Percentiles rank a stretch among this genome's conserved stretches.
phyloP scores from a whole-genome alignment of 352 stramenopile genomes.

The Blastocystis sp. region DNA sequence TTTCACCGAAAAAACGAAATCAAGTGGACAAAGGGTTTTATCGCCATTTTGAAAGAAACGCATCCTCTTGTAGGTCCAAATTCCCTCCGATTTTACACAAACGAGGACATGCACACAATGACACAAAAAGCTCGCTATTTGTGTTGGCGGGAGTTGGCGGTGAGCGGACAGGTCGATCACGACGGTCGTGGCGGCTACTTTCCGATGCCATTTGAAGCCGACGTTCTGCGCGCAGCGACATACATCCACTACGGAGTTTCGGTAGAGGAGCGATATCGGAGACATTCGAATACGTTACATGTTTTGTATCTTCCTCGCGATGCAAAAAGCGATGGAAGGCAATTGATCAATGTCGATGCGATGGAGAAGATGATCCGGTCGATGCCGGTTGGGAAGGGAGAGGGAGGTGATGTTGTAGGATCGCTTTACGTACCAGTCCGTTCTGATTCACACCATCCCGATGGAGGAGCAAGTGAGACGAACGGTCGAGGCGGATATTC shows the following conservation, averaged over 20 bases:
- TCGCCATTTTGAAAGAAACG: constrained; percentile 10
- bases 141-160: constrained; percentile 8
- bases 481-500: constrained; percentile 50
- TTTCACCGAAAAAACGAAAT: constrained; percentile 16
- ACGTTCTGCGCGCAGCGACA: neutral
- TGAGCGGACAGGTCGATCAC: constrained; percentile 36
- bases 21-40: constrained; percentile 52
- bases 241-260: neutral
- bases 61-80: neutral
- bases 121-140: neutral
- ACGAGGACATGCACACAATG: constrained; percentile 7
- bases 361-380: neutral
- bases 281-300: neutral
- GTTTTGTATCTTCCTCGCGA: constrained; percentile 33
- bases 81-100: neutral
- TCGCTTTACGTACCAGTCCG: constrained; percentile 17
- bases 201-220: constrained; percentile 15
- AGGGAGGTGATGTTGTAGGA: neutral
- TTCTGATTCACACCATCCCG: constrained; percentile 49
- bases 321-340: constrained; percentile 21
- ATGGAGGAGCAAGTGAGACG: constrained; percentile 24
- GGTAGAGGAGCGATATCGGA: neutral
- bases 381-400: neutral
- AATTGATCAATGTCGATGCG: constrained; percentile 25
- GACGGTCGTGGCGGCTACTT: constrained; percentile 27